These are phyloP conservation scores for Pisolithus tinctorius DNA, from an alignment of 768 basidiomycete genomes.

Conservation along the genomic window DNA sequence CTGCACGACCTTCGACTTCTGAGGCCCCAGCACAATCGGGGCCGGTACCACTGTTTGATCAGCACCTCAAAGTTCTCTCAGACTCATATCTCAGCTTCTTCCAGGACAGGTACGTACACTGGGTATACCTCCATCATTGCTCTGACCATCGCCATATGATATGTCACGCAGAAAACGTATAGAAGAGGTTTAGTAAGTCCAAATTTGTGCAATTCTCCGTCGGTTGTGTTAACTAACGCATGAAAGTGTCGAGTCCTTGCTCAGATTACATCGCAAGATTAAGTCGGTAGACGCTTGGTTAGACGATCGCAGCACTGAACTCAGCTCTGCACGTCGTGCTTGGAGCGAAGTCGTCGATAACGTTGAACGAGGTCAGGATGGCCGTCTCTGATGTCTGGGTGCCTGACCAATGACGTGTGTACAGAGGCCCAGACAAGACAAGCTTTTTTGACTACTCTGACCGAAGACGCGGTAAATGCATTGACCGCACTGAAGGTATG, in stretches of 20 bases:
- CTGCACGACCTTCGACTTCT: conserved; percentile 20
- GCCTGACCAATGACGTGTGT: conserved; percentile 6
- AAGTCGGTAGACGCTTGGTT: conserved; percentile 63
- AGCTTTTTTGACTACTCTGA: conserved; percentile 69
- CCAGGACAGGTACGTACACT: conserved; percentile 61
- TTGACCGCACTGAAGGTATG: conserved; percentile 61
- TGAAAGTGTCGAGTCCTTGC: conserved; percentile 64
- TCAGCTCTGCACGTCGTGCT: conserved; percentile 58
- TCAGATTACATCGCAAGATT: conserved; percentile 64
- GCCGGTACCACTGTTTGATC: conserved; percentile 65
- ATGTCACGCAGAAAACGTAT: conserved; percentile 56
- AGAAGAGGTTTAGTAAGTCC: conserved; percentile 75
- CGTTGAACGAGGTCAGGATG: conserved; percentile 62
- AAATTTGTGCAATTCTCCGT: background rate
- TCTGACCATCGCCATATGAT: conserved; percentile 16
- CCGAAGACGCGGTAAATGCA: conserved; percentile 65
- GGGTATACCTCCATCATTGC: conserved; percentile 8
- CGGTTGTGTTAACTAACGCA: conserved; percentile 2
- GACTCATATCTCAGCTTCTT: conserved; percentile 81
- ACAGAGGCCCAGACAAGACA: conserved; percentile 77
- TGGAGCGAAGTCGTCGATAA: conserved; percentile 87
- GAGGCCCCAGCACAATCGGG: conserved; percentile 32
- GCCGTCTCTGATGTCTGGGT: background rate
- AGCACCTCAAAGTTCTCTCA: conserved; percentile 58
- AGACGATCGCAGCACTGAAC: conserved; percentile 59